Percentiles rank a stretch among this genome's conserved stretches.
These are phyloP conservation scores for Stemphylium vesicarium DNA, from an alignment of 2,329 filamentous ascomycete genomes.

Conservation along the genomic window DNA sequence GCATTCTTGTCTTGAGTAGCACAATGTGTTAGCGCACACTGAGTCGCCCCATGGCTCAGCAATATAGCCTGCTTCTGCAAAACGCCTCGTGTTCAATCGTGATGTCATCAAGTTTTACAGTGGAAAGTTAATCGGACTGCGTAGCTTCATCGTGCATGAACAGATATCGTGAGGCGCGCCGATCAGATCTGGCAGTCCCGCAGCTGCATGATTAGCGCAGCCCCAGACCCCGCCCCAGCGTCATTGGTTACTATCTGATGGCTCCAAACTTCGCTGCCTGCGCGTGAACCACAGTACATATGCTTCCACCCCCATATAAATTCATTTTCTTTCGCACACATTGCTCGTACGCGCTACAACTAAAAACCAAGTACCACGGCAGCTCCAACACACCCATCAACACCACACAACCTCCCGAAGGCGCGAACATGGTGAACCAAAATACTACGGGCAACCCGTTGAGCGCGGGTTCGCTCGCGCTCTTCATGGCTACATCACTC, in stretches of 20 bases:
- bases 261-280: constrained; percentile 15
- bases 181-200: constrained; percentile 10
- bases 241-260: constrained; percentile 2
- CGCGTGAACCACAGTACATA: background rate
- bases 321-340: too few relatives aligned
- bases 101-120: constrained; percentile 13
- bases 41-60: background rate
- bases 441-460: constrained; percentile 52
- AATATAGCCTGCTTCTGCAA: constrained; percentile 4
- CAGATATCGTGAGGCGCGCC: constrained; percentile 18
- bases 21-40: constrained; percentile 3
- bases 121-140: background rate
- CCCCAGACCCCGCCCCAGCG: constrained; percentile 30
- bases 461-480: constrained; percentile 51
- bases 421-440: constrained; percentile 32
- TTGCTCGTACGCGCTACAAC: too few relatives aligned
- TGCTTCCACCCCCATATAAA: background rate
- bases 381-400: background rate
- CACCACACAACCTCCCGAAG: background rate
- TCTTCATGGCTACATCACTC: constrained; percentile 54
- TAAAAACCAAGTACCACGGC: too few relatives aligned
- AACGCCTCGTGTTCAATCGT: background rate
- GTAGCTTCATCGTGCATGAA: constrained; percentile 6
- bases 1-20: constrained; percentile 12
- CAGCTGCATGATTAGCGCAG: constrained; percentile 22